Evolutionary conservation across 1,284 basidiomycete genomes (phyloP).

Genomic region (Xanthoconium separans): DNA sequence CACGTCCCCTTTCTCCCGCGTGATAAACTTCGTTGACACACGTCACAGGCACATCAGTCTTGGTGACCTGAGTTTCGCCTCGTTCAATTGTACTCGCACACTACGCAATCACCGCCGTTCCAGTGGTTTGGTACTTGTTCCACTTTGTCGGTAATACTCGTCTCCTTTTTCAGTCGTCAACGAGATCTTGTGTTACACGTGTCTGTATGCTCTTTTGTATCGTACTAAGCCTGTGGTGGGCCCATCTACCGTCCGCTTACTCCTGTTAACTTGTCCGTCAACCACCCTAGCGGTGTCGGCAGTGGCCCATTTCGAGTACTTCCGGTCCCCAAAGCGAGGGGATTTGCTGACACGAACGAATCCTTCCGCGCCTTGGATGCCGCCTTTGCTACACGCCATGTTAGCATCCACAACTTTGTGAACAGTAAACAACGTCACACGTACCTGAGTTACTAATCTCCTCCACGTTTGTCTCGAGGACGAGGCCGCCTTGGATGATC

Average conservation of each 20-base stretch:
- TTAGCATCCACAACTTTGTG: slow-evolving; percentile 14
- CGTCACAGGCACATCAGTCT: slow-evolving; percentile 26
- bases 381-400: slow-evolving; percentile 50
- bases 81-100: not conserved
- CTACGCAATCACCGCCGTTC: too few relatives aligned
- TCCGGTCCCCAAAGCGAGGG: slow-evolving; percentile 63
- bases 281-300: slow-evolving; percentile 75
- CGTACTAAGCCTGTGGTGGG: not conserved
- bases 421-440: slow-evolving; percentile 26
- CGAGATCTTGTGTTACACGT: slow-evolving; percentile 1
- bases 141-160: not conserved
- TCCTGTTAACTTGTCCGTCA: slow-evolving; percentile 70
- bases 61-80: slow-evolving; percentile 19
- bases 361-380: slow-evolving; percentile 70
- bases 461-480: slow-evolving; percentile 96
- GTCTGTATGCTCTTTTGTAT: not conserved
- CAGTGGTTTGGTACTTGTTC: not conserved
- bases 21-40: slow-evolving; percentile 5
- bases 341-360: slow-evolving; percentile 74
- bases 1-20: slow-evolving; percentile 7
- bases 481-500: slow-evolving; percentile 95
- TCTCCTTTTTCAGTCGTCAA: not conserved
- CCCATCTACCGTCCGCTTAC: slow-evolving; percentile 34
- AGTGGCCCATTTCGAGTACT: slow-evolving; percentile 59
- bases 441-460: slow-evolving; percentile 80